Evolutionary conservation across 805 yeast species (phyloP), one percentile per base, ranked within the genome.

Genomic region (Kluyveromyces wickerhamii): DNA sequence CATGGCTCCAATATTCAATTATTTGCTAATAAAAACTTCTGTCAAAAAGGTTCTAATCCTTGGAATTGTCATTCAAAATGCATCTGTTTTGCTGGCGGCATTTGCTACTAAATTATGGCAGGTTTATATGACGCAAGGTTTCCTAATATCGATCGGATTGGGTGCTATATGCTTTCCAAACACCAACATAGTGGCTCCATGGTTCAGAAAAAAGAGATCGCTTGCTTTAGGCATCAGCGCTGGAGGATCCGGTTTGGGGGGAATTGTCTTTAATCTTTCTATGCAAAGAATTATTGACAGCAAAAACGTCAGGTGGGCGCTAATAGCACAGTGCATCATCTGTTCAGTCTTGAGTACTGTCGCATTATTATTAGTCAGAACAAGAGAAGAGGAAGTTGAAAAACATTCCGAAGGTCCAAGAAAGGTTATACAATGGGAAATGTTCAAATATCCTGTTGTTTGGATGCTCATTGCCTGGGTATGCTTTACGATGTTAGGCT

Each of bases 401-500:
- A 29, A 29, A 7, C 32, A 29, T 20, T 17, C 32, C 4, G 32
- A 29, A 7, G 23, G 12, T 10, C 22, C 22, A 8, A 19, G 22
- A 3, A 29, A 18, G 16, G 32, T 29, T n/a, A 7, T 29, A 4
- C 24, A 9, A n/a, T 29, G 32, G 32, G 32, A 18, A 7, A 29
- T 29, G 32, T 29, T 29, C 23, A 29, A 29, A 20, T 29, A 29
- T 13, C 32, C 32, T 11, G 24, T 20, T 9, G 32, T 29, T 16
- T 67, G 69, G 67, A 38, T 67, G 21, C 41, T 65, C 16, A 47
- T 57, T 1, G 48, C 63, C 17, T 71, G 67, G 51, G 57, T 67
- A 10, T 58, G 67, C 34, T 62, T 69, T 29, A 68, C 79, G 9
- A 57, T 73, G 54, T 65, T 77, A 42, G 84, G 82, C 0, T 77